Conservation (phyloP, 176 grass and related monocot species). For the Zizania latifolia region DNA sequence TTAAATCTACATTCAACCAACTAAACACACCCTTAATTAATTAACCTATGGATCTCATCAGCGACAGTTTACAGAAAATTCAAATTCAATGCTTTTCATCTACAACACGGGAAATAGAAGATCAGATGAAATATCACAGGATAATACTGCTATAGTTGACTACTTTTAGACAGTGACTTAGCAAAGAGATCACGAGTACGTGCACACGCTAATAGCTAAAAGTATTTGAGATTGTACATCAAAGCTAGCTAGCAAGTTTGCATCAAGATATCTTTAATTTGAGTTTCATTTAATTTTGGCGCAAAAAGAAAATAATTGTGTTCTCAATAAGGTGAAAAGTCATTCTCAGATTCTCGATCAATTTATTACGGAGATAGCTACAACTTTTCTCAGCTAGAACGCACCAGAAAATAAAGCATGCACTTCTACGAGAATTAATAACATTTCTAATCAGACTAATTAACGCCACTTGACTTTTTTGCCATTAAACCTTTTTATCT, state of each 20-base stretch:
- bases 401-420: too few species aligned
- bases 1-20: too few species aligned
- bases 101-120: not conserved
- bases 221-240: not conserved
- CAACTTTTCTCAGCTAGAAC: not conserved
- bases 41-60: not conserved
- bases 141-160: not conserved
- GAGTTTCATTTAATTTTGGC: not conserved
- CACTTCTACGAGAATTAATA: too few species aligned
- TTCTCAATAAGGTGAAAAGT: not conserved
- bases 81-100: not conserved
- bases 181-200: not conserved
- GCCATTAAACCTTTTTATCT: too few species aligned
- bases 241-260: not conserved
- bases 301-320: not conserved
- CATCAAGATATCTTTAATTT: not conserved
- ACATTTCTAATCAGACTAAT: too few species aligned
- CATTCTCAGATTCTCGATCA: too few species aligned
- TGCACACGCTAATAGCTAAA: not conserved
- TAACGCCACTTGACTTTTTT: too few species aligned
- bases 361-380: too few species aligned
- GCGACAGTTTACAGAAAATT: not conserved
- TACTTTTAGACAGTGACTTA: not conserved
- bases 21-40: too few species aligned
- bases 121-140: not conserved